phyloP scores from a whole-genome alignment of 495 filamentous ascomycete genomes.

The Penicillium antarcticum region DNA sequence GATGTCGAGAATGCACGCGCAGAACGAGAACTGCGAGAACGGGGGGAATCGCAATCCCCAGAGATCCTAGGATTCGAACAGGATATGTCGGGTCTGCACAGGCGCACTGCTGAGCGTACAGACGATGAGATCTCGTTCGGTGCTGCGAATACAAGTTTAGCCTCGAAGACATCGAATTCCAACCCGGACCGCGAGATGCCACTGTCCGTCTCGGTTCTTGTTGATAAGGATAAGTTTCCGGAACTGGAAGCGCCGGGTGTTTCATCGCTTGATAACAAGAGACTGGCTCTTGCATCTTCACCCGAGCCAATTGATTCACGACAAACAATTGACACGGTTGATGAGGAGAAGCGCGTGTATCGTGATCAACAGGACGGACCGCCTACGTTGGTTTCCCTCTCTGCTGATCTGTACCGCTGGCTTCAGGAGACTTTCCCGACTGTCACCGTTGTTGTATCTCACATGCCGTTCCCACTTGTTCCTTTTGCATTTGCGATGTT shows the following conservation, averaged over 20 bases:
- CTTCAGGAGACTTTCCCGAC: conserved; percentile 65
- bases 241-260: not conserved
- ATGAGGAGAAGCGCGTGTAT: conserved; percentile 12
- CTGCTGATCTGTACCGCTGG: conserved; percentile 46
- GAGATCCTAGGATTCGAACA: not conserved
- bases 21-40: conserved; percentile 32
- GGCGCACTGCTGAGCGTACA: not conserved
- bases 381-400: conserved; percentile 47
- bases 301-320: conserved; percentile 2
- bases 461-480: conserved; percentile 59
- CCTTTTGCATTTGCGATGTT: conserved; percentile 69
- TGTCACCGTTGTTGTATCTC: conserved; percentile 53
- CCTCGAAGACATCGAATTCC: not conserved
- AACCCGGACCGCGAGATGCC: not conserved
- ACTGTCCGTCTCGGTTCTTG: conserved; percentile 5
- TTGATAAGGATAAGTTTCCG: conserved; percentile 10
- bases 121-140: not conserved
- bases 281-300: conserved; percentile 1
- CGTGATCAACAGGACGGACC: not conserved
- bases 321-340: not conserved
- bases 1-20: conserved; percentile 45
- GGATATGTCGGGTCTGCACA: not conserved
- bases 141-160: not conserved
- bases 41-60: conserved; percentile 3
- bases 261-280: not conserved